Conservation (phyloP, 805 yeast genomes). For the Saccharomycopsis sp. region DNA sequence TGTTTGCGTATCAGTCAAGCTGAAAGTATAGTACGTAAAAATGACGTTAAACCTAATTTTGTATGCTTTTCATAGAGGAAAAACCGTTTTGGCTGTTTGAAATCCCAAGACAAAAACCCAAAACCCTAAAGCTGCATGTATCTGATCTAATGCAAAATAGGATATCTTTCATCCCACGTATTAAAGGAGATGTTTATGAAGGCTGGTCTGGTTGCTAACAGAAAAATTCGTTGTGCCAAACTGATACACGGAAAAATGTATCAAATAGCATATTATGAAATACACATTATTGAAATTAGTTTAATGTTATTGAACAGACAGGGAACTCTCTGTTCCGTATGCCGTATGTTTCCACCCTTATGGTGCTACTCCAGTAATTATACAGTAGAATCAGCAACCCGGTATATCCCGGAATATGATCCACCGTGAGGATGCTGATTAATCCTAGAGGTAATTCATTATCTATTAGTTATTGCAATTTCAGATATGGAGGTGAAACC, state of each 20-base stretch:
- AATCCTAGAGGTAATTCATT: not conserved
- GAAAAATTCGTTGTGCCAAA: no score
- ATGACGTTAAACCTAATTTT: not conserved
- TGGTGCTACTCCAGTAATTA: no score
- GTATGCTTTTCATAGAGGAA: not conserved
- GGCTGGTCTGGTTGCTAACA: not conserved
- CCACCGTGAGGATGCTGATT: not conserved
- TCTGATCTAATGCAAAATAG: not conserved
- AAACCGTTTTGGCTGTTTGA: not conserved
- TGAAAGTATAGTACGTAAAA: not conserved
- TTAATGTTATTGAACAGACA: not conserved
- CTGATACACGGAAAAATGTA: no score
- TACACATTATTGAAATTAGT: no score
- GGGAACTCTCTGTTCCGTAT: not conserved
- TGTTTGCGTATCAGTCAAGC: not conserved
- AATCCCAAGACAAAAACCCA: not conserved
- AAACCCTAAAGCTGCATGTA: not conserved
- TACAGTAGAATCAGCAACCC: no score
- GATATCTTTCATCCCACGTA: not conserved
- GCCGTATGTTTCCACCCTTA: no score
- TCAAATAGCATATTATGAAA: no score
- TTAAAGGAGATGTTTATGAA: not conserved
- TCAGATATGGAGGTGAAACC: no score
- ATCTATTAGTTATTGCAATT: no score
- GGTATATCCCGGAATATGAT: no score